phyloP scores from a whole-genome alignment of 306 rosid genomes.

The Senna tora region DNA sequence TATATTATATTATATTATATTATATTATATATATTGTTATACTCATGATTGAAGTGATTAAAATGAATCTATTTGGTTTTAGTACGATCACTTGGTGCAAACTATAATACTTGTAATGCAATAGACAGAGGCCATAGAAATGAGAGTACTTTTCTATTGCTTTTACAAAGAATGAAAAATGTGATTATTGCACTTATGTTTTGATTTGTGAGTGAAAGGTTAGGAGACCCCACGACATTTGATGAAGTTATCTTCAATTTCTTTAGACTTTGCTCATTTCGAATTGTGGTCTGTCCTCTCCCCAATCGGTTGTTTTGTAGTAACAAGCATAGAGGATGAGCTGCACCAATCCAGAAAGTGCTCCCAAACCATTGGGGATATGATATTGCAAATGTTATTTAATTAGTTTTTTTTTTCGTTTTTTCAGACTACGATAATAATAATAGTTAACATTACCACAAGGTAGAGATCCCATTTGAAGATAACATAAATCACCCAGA shows the following conservation, averaged over 20 bases:
- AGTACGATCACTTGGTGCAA: constrained; percentile 9
- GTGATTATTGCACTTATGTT: too few species aligned
- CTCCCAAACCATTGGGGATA: constrained; percentile 65
- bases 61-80: constrained; percentile 37
- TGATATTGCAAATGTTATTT: constrained; percentile 17
- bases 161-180: too few species aligned
- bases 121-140: too few species aligned
- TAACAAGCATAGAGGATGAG: constrained; percentile 58
- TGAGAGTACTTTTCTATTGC: too few species aligned
- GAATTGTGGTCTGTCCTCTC: background rate
- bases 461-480: constrained; percentile 66
- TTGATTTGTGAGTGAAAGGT: background rate
- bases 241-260: too few species aligned
- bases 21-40: constrained; percentile 27
- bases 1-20: too few species aligned
- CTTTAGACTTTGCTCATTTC: constrained; percentile 5
- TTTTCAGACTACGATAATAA: background rate
- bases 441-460: constrained; percentile 48
- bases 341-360: constrained; percentile 64
- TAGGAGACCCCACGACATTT: background rate
- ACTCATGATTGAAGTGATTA: constrained; percentile 45
- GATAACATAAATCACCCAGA: constrained; percentile 64
- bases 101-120: background rate
- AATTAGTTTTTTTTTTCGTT: background rate
- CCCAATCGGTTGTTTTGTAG: constrained; percentile 62